Percentiles rank a stretch among this genome's conserved stretches.
Evolutionary conservation across 257 asterid species (phyloP).

Genomic region (Schizonepeta tenuifolia): DNA sequence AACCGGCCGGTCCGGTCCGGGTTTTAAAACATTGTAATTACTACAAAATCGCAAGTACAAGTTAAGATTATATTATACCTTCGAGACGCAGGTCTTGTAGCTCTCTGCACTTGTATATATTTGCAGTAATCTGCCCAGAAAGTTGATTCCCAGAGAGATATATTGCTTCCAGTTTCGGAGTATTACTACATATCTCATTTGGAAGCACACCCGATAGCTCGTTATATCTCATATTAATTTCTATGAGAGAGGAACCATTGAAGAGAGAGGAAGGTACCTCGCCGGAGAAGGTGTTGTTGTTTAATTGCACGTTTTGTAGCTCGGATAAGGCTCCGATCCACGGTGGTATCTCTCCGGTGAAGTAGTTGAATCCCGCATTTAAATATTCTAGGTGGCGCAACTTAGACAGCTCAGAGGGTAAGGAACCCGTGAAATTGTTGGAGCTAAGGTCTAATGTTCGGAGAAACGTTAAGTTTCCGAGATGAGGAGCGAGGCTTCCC

Average conservation of each 20-base stretch:
- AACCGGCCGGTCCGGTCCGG: no score
- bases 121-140: conserved; percentile 40
- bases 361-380: background rate
- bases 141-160: conserved; percentile 5
- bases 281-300: background rate
- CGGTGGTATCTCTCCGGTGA: conserved; percentile 22
- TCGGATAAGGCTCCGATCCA: background rate
- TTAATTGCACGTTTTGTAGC: background rate
- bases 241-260: background rate
- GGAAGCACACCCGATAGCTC: background rate
- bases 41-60: no score
- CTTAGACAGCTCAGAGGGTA: background rate
- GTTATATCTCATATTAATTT: background rate
- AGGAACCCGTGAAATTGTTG: conserved; percentile 19
- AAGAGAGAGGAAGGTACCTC: conserved; percentile 16
- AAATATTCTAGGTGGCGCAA: background rate
- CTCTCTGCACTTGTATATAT: conserved; percentile 37
- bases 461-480: conserved; percentile 28
- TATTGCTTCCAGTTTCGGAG: background rate
- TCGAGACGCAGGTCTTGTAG: background rate
- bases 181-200: conserved; percentile 2
- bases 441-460: conserved; percentile 13
- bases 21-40: no score
- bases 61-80: background rate
- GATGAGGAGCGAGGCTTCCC: conserved; percentile 24